phyloP scores from a whole-genome alignment of 257 asterid species.

The Eucommia ulmoides region DNA sequence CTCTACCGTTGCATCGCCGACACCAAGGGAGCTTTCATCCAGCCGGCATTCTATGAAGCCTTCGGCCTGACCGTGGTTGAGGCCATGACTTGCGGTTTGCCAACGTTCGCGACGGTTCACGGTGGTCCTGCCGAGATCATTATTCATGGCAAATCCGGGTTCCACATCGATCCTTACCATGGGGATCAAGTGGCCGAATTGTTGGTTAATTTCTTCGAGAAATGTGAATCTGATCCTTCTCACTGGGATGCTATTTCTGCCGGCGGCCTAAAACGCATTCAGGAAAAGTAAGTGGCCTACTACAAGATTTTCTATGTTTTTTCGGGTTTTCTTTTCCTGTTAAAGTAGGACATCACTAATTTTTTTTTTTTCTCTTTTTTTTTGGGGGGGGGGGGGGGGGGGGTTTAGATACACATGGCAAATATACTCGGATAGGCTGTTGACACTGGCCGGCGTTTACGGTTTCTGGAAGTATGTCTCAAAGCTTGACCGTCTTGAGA shows the following conservation, averaged over 20 bases:
- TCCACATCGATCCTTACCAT: constrained; percentile 89
- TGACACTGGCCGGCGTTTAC: constrained; percentile 87
- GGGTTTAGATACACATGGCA: constrained; percentile 98
- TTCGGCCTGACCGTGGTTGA: constrained; percentile 94
- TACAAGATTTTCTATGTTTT: too few relatives aligned
- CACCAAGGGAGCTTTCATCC: constrained; percentile 76
- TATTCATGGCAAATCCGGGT: constrained; percentile 70
- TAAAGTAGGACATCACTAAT: not conserved
- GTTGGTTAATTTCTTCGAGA: constrained; percentile 63
- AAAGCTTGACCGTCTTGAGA: constrained; percentile 78
- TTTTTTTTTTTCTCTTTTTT: not conserved
- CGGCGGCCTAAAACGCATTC: constrained; percentile 68
- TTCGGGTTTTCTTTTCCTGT: not conserved
- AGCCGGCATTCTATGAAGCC: constrained; percentile 95
- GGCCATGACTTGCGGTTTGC: constrained; percentile 97
- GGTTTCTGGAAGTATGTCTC: constrained; percentile 95
- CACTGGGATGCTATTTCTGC: constrained; percentile 61
- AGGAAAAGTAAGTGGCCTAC: constrained; percentile 73
- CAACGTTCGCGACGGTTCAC: constrained; percentile 73
- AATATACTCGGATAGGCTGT: constrained; percentile 68
- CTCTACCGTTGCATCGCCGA: constrained; percentile 87
- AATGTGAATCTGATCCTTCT: constrained; percentile 49
- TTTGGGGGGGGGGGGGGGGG: too few relatives aligned
- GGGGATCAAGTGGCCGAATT: constrained; percentile 66
- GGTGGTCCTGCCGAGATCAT: constrained; percentile 98